Evolutionary conservation across 345 rosid genomes (phyloP).

Genomic region (Aquilaria malaccensis): DNA sequence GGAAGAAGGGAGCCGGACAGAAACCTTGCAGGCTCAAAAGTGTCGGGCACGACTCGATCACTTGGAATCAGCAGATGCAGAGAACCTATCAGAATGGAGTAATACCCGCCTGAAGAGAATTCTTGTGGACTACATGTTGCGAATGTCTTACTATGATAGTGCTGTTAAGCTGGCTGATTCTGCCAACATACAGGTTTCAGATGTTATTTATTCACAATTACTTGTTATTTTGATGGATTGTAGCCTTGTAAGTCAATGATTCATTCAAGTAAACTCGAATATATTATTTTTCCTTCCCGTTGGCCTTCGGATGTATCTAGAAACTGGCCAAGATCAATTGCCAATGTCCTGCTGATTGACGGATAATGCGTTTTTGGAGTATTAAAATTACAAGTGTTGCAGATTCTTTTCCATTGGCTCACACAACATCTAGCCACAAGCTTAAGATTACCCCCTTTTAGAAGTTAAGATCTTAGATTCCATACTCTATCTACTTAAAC

Average conservation of each 20-base stretch:
- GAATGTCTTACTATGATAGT: slow-evolving; percentile 84
- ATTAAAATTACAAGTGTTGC: too few relatives aligned
- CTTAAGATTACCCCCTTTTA: too few relatives aligned
- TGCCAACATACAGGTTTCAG: slow-evolving; percentile 59
- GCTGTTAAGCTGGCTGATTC: slow-evolving; percentile 71
- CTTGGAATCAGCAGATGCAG: slow-evolving; percentile 74
- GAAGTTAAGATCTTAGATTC: too few relatives aligned
- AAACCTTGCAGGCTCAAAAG: slow-evolving; percentile 77
- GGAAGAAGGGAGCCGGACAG: slow-evolving; percentile 79
- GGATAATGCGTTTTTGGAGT: too few relatives aligned
- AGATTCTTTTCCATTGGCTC: too few relatives aligned
- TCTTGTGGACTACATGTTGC: slow-evolving; percentile 88
- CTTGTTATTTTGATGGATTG: background rate
- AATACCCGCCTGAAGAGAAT: slow-evolving; percentile 69
- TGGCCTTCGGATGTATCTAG: background rate
- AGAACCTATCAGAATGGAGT: slow-evolving; percentile 68
- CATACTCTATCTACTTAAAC: too few relatives aligned
- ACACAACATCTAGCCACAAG: too few relatives aligned
- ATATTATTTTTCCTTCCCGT: background rate
- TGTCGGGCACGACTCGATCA: slow-evolving; percentile 87
- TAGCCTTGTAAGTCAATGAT: too few relatives aligned
- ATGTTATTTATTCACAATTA: slow-evolving; percentile 2
- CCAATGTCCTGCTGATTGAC: too few relatives aligned
- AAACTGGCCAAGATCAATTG: too few relatives aligned
- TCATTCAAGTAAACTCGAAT: too few relatives aligned